Base-by-base conservation (phyloP, 192 early-diverging fungal species). In the Coemansia pectinata region DNA sequence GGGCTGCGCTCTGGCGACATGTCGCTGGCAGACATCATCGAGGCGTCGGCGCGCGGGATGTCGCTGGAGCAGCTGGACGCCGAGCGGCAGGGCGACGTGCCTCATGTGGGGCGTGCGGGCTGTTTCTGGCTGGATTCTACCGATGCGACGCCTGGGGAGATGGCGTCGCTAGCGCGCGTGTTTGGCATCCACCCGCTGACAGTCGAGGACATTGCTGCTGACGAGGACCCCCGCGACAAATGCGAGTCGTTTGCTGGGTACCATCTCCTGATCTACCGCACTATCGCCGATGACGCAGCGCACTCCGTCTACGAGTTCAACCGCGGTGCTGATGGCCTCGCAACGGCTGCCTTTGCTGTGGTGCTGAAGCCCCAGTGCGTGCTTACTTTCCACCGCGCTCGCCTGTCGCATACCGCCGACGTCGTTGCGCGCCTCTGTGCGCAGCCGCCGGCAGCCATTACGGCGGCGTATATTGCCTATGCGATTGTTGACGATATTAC, bases 401-500 rank as follows among this genome's bases (percentile, higher is more conserved):
- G 84, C 67, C 75, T 91, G 23, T 42, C 70, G 23, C 73, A 86
- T 14, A 84, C 88, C 50, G 40, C 53, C 0, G 79, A 85, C 39
- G 78, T 85, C 8, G 72, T 91, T n/a, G 74, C 71, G 15, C 78
- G 88, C 0, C 80, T 78, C 69, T 71, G 58, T n/a, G 66, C 62
- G 12, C 69, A 53, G 59, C 53, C 69, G 1, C 34, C 59, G 36
- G 6, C 38, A n/a, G 57, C 67, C 3, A 59, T 70, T 0, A 85
- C 70, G 19, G 74, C 72, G 3, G 65, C 74, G 3, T 82, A 76
- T 47, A 70, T 77, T 34, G 93, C 92, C 73, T 98, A 98, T 72
- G 94, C 95, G 2, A 70, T 98, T 23, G 82, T 98, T 69, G 97
- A 98, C 77, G 95, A 96, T 67, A 93, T 99, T 50, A 95, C 93